A percentile compares a stretch with the other conserved stretches of the same genome.
Conservation (phyloP, 441 rosid genomes). For the Capsella rubella region DNA sequence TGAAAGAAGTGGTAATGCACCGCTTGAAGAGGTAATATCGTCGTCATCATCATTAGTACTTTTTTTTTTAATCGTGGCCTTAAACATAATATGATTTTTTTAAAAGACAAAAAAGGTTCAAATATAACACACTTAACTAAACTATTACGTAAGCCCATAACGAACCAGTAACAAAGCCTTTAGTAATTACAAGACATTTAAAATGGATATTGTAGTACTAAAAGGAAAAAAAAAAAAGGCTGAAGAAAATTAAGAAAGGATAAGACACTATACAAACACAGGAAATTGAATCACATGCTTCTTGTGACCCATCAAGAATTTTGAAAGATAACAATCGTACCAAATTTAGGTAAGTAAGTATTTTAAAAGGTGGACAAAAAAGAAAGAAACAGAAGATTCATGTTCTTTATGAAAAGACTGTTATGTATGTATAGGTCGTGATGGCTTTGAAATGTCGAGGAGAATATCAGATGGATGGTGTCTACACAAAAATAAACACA, state of each 20-base stretch:
- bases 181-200: too few relatives aligned
- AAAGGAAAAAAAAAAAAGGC: too few relatives aligned
- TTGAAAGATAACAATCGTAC: too few relatives aligned
- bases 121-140: too few relatives aligned
- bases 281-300: not conserved
- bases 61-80: not conserved
- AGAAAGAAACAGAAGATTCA: not conserved
- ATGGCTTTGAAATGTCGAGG: conserved; percentile 91
- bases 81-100: too few relatives aligned
- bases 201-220: too few relatives aligned
- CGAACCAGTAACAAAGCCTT: too few relatives aligned
- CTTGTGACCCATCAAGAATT: not conserved
- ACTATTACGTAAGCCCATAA: too few relatives aligned
- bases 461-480: conserved; percentile 64
- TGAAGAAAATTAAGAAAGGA: too few relatives aligned
- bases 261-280: too few relatives aligned
- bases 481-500: conserved; percentile 71
- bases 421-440: conserved; percentile 57
- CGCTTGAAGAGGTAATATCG: conserved; percentile 41
- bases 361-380: not conserved
- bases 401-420: not conserved
- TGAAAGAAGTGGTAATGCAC: conserved; percentile 44
- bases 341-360: too few relatives aligned
- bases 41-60: not conserved
- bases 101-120: not conserved